These are phyloP conservation scores for Nakazawaea peltata DNA, from an alignment of 805 yeast species.

Conservation along the genomic window DNA sequence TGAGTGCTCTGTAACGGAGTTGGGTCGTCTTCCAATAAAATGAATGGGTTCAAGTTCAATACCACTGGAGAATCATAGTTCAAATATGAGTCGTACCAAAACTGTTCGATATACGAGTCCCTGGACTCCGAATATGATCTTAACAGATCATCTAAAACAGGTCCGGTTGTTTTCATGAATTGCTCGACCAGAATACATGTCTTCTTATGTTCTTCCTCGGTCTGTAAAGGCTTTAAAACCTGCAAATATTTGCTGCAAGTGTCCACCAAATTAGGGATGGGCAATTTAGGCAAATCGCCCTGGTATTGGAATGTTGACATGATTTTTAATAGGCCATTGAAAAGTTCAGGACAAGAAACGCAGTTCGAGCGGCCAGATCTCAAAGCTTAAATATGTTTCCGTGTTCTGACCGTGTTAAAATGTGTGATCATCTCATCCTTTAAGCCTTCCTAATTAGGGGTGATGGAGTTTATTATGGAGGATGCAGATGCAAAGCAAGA, in stretches of 20 bases:
- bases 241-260: slow-evolving; percentile 62
- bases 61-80: slow-evolving; percentile 87
- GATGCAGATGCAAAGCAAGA: no score
- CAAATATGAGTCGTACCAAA: slow-evolving; percentile 88
- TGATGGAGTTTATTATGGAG: no score
- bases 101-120: slow-evolving; percentile 83
- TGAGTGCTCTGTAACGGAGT: slow-evolving; percentile 59
- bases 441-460: background rate
- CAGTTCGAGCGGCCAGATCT: no score
- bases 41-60: slow-evolving; percentile 85
- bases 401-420: no score
- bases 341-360: background rate
- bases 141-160: slow-evolving; percentile 54
- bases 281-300: slow-evolving; percentile 52
- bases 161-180: slow-evolving; percentile 49
- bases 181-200: slow-evolving; percentile 51
- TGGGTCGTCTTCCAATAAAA: slow-evolving; percentile 86
- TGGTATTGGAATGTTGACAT: slow-evolving; percentile 50
- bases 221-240: slow-evolving; percentile 74
- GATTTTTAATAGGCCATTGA: slow-evolving; percentile 12
- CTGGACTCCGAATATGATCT: slow-evolving; percentile 53
- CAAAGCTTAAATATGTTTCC: no score
- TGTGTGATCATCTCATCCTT: no score
- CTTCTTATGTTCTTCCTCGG: slow-evolving; percentile 55
- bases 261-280: slow-evolving; percentile 68